Conservation (phyloP, 495 filamentous ascomycete genomes). For the Penicillium taxi region DNA sequence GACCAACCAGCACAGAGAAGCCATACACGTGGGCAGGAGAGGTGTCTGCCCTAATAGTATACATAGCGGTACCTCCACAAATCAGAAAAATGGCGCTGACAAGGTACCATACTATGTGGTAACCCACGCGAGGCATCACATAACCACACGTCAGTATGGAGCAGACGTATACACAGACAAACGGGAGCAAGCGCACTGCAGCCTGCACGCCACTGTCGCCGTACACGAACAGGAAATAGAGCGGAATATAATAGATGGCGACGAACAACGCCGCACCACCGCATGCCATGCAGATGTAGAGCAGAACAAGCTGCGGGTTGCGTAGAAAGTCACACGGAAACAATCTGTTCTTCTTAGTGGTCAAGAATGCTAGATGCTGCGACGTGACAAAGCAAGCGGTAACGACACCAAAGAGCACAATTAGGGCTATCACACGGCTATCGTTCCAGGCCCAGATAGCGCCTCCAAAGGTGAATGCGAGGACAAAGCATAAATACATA, state of each 20-base stretch:
- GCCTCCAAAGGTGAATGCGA: constrained; percentile 5
- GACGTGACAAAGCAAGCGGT: constrained; percentile 1
- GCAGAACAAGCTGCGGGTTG: not conserved
- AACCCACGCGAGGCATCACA: not conserved
- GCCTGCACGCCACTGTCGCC: not conserved
- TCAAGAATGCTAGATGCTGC: constrained; percentile 5
- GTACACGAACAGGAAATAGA: constrained; percentile 3
- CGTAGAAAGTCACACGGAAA: constrained; percentile 3
- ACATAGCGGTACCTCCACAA: not conserved
- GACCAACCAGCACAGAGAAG: constrained; percentile 1
- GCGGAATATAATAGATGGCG: constrained; percentile 2
- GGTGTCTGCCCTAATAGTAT: not conserved
- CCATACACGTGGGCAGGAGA: constrained; percentile 4
- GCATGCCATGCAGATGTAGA: constrained; percentile 1
- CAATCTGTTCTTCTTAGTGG: constrained; percentile 1
- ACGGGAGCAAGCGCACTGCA: constrained; percentile 5
- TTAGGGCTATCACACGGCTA: constrained; percentile 1
- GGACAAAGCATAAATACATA: not conserved
- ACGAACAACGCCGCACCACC: not conserved
- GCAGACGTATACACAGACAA: not conserved
- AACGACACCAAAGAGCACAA: not conserved
- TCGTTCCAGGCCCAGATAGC: constrained; percentile 1
- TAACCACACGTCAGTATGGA: not conserved
- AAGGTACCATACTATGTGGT: not conserved
- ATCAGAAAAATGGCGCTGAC: not conserved